phyloP scores from a whole-genome alignment of 2,329 filamentous ascomycete genomes.

The Penicillium thymicola region DNA sequence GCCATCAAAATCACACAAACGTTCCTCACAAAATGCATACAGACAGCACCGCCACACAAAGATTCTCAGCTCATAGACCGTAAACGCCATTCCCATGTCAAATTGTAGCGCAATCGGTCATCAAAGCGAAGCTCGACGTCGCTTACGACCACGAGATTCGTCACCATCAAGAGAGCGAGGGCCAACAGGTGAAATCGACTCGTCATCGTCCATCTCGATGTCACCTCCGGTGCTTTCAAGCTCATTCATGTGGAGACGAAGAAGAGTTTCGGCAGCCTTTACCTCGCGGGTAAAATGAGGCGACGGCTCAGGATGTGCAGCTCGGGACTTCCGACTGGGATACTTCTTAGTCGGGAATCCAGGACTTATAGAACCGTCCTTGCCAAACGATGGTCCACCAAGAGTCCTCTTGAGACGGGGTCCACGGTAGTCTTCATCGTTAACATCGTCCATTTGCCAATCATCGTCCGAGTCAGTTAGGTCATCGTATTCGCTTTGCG shows the following conservation, averaged over 20 bases:
- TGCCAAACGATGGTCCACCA: not conserved
- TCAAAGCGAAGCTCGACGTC: conserved; percentile 19
- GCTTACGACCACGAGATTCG: conserved; percentile 4
- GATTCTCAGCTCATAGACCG: not conserved
- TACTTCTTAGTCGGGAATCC: conserved; percentile 4
- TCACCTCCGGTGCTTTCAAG: conserved; percentile 10
- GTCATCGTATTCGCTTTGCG: conserved; percentile 4
- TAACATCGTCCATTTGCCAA: conserved; percentile 13
- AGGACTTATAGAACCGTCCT: not conserved
- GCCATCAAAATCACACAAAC: not conserved
- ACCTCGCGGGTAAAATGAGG: conserved; percentile 32
- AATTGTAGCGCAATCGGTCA: not conserved
- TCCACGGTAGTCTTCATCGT: conserved; percentile 20
- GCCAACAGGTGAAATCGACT: not conserved
- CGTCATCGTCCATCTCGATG: conserved; percentile 12
- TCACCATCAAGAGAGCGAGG: not conserved
- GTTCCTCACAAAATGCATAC: conserved; percentile 1
- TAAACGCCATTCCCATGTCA: conserved; percentile 1
- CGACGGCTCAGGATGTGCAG: not conserved
- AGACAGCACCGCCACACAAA: not conserved
- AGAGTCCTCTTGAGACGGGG: not conserved
- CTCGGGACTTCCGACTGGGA: conserved; percentile 3
- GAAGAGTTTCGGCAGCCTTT: conserved; percentile 38
- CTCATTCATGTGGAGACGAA: conserved; percentile 36
- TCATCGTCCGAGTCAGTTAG: conserved; percentile 14